Evolutionary conservation across 2,329 filamentous ascomycete species (phyloP).

Genomic region (Cryphonectria naterciae): DNA sequence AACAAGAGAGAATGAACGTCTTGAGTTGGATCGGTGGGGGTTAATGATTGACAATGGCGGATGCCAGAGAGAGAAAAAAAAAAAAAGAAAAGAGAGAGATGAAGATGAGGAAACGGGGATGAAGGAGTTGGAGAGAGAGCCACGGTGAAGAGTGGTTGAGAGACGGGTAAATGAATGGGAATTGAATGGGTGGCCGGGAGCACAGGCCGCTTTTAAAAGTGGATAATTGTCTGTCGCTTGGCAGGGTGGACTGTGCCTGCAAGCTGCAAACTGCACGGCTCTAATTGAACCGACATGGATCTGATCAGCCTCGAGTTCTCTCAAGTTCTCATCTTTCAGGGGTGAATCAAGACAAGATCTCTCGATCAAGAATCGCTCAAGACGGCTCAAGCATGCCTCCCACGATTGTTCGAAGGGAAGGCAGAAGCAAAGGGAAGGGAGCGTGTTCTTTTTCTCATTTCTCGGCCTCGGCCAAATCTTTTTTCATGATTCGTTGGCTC

Average conservation of each 20-base stretch:
- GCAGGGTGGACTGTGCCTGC: slow-evolving; percentile 27
- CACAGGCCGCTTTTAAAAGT: slow-evolving; percentile 31
- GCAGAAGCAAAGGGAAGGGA: slow-evolving; percentile 26
- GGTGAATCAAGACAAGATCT: slow-evolving; percentile 31
- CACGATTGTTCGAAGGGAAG: slow-evolving; percentile 27
- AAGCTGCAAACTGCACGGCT: slow-evolving; percentile 29
- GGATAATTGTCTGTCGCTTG: slow-evolving; percentile 16
- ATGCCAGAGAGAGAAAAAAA: slow-evolving; percentile 47
- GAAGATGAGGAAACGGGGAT: slow-evolving; percentile 1
- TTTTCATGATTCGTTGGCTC: slow-evolving; percentile 9
- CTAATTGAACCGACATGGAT: slow-evolving; percentile 31
- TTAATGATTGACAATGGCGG: slow-evolving; percentile 63
- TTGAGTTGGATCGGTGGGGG: slow-evolving; percentile 33
- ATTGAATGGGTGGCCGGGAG: slow-evolving; percentile 30
- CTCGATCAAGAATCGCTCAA: slow-evolving; percentile 23
- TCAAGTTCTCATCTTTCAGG: slow-evolving; percentile 29
- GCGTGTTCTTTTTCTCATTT: slow-evolving; percentile 31
- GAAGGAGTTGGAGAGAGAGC: slow-evolving; percentile 1
- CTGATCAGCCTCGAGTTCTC: slow-evolving; percentile 30
- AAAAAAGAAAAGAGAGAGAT: slow-evolving; percentile 39
- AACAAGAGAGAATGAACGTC: slow-evolving; percentile 42
- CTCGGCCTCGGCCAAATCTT: slow-evolving; percentile 17
- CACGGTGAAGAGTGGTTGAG: slow-evolving; percentile 22
- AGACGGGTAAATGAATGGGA: slow-evolving; percentile 26
- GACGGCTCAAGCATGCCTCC: slow-evolving; percentile 26